These are phyloP conservation scores for Metarhizium album DNA, from an alignment of 2,329 filamentous ascomycete genomes.

Conservation along the genomic window DNA sequence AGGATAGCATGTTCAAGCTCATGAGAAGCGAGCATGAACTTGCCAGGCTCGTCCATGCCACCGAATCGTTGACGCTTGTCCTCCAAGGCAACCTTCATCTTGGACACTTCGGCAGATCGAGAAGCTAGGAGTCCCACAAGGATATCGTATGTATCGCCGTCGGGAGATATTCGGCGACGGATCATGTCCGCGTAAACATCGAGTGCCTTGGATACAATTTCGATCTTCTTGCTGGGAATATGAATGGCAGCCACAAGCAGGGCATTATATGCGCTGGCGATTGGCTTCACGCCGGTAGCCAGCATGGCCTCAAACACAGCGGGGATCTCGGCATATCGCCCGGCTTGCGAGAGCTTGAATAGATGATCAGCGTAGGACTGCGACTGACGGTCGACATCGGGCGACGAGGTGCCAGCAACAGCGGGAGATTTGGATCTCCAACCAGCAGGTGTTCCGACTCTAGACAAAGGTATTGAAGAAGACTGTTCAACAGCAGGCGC, in stretches of 20 bases:
- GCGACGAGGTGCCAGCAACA: constrained; percentile 46
- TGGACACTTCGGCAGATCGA: constrained; percentile 67
- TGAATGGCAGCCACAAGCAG: constrained; percentile 76
- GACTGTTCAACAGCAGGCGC: constrained; percentile 26
- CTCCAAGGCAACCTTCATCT: constrained; percentile 63
- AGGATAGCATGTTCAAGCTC: constrained; percentile 81
- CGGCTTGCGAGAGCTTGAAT: constrained; percentile 56
- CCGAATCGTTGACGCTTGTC: constrained; percentile 77
- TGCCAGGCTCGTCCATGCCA: constrained; percentile 71
- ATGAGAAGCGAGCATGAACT: constrained; percentile 81
- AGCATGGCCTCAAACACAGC: constrained; percentile 86
- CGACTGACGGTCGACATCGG: constrained; percentile 52
- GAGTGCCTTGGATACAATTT: constrained; percentile 81
- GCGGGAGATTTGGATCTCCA: constrained; percentile 33
- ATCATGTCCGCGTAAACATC: constrained; percentile 98
- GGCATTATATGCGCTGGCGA: constrained; percentile 82
- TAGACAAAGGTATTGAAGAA: constrained; percentile 29
- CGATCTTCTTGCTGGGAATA: constrained; percentile 65
- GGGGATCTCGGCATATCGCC: constrained; percentile 79
- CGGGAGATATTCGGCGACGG: constrained; percentile 67
- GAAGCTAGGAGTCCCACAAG: constrained; percentile 73
- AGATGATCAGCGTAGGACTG: constrained; percentile 70
- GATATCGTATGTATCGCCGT: constrained; percentile 79
- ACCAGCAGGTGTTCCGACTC: constrained; percentile 28
- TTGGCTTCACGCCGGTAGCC: constrained; percentile 68